phyloP scores from a whole-genome alignment of 352 stramenopile species.

The Globisporangium cylindrosporum region DNA sequence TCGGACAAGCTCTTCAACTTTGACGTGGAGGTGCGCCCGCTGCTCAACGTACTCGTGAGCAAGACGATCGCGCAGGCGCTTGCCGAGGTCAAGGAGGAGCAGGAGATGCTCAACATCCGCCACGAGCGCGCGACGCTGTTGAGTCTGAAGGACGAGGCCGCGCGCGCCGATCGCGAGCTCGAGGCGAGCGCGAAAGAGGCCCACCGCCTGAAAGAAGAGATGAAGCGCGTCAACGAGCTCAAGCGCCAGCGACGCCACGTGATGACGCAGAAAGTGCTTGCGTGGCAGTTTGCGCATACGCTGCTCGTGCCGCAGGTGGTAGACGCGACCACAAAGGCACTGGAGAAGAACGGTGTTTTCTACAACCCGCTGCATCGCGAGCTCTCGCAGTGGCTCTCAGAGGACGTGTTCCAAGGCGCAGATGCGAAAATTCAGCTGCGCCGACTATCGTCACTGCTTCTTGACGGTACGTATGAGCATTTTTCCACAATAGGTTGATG shows the following conservation, averaged over 20 bases:
- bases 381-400: conserved; percentile 38
- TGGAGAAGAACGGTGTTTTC: conserved; percentile 57
- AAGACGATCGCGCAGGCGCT: conserved; percentile 83
- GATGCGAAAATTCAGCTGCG: conserved; percentile 46
- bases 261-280: conserved; percentile 56
- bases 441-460: conserved; percentile 25
- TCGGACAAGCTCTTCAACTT: conserved; percentile 79
- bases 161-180: conserved; percentile 39
- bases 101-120: conserved; percentile 54
- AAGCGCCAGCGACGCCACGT: conserved; percentile 33
- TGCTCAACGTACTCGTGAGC: conserved; percentile 75
- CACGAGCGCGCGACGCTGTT: conserved; percentile 38
- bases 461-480: conserved; percentile 37
- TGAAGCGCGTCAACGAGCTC: conserved; percentile 41
- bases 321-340: conserved; percentile 20
- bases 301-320: conserved; percentile 40
- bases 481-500: not conserved
- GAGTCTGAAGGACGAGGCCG: conserved; percentile 40
- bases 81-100: conserved; percentile 70
- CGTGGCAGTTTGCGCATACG: conserved; percentile 52
- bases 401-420: conserved; percentile 38
- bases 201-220: conserved; percentile 46
- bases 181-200: conserved; percentile 52
- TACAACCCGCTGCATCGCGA: conserved; percentile 61
- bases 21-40: conserved; percentile 67